phyloP scores from a whole-genome alignment of 495 filamentous ascomycete genomes.

The Hypoxylon perforatum region DNA sequence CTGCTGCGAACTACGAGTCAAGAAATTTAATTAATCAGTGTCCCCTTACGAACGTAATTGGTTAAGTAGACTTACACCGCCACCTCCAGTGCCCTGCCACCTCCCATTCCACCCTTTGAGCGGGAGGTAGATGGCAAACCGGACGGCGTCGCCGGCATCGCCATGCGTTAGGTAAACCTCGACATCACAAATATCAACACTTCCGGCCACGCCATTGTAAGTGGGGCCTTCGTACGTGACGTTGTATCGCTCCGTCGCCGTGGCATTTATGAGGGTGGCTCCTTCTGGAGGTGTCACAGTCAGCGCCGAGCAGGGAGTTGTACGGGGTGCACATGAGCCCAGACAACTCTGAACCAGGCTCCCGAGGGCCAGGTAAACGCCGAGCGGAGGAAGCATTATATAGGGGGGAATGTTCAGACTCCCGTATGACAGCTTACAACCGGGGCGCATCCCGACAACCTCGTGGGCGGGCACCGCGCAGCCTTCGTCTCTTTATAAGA shows the following conservation, averaged over 20 bases:
- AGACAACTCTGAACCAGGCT: constrained; percentile 11
- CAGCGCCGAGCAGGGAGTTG: constrained; percentile 15
- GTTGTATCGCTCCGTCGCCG: constrained; percentile 33
- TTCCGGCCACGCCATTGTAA: constrained; percentile 8
- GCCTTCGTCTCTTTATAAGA: constrained; percentile 2
- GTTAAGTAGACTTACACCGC: constrained; percentile 49
- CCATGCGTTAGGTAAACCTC: constrained; percentile 58
- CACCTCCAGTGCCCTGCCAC: constrained; percentile 67
- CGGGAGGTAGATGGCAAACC: constrained; percentile 70
- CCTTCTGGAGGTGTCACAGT: constrained; percentile 23
- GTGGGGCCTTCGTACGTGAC: constrained; percentile 21
- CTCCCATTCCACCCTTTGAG: constrained; percentile 60
- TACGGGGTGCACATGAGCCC: constrained; percentile 4
- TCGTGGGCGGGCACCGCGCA: not conserved
- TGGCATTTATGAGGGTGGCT: constrained; percentile 22
- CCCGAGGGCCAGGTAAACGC: constrained; percentile 14
- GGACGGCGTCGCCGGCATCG: constrained; percentile 50
- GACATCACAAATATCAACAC: constrained; percentile 42
- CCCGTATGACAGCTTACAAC: not conserved
- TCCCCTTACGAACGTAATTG: constrained; percentile 2
- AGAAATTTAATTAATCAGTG: not conserved
- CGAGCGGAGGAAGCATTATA: not conserved
- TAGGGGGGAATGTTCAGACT: not conserved
- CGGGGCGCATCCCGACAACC: not conserved
- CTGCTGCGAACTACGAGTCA: constrained; percentile 29